Conservation (phyloP, 2,329 filamentous ascomycete genomes). For the Botrytis tulipae region DNA sequence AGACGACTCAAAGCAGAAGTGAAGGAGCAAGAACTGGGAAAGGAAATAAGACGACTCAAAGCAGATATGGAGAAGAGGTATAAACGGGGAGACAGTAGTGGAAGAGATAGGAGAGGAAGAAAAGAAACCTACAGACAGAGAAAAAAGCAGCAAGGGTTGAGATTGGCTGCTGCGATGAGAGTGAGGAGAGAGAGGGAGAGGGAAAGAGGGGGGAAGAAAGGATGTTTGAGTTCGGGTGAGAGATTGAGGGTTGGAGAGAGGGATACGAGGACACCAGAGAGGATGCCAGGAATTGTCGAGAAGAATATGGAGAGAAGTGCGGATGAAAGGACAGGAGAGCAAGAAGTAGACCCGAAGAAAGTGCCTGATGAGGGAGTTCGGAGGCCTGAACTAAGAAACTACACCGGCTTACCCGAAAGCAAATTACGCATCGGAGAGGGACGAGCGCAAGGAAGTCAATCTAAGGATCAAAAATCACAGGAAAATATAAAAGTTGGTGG, state of each 20-base stretch:
- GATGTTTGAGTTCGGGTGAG: too few species aligned
- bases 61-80: neutral
- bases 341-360: neutral
- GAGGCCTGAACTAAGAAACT: neutral
- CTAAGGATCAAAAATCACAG: neutral
- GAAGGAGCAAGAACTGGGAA: too few species aligned
- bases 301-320: neutral
- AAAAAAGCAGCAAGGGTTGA: neutral
- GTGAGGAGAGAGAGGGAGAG: neutral
- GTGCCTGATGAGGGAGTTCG: neutral
- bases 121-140: neutral
- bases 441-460: neutral
- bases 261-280: neutral
- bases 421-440: neutral
- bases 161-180: constrained; percentile 4
- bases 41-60: neutral
- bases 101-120: neutral
- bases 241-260: neutral
- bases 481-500: neutral
- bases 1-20: too few species aligned
- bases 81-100: neutral
- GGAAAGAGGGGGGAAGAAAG: too few species aligned
- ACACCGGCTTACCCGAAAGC: neutral
- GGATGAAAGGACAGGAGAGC: neutral
- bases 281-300: neutral